Evolutionary conservation across 1,139 yeast species (phyloP).

Genomic region (Candida neerlandica): DNA sequence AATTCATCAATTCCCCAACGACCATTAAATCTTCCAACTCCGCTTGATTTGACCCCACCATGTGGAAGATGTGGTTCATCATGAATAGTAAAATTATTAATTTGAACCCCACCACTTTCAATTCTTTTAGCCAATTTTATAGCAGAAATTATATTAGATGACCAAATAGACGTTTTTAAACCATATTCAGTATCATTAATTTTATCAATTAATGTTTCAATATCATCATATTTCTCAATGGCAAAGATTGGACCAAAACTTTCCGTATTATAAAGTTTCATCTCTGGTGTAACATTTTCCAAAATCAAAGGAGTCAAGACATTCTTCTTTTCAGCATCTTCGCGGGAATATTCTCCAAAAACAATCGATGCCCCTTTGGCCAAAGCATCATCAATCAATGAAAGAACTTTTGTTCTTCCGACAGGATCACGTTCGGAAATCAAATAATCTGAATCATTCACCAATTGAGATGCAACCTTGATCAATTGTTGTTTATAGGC

Average conservation of each 20-base stretch:
- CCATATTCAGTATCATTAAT: slow-evolving; percentile 44
- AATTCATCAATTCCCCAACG: slow-evolving; percentile 55
- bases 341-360: slow-evolving; percentile 22
- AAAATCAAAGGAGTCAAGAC: slow-evolving; percentile 35
- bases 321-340: slow-evolving; percentile 13
- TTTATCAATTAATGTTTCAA: slow-evolving; percentile 28
- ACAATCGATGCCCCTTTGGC: slow-evolving; percentile 42
- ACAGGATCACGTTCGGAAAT: slow-evolving; percentile 31
- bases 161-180: slow-evolving; percentile 60
- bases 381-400: slow-evolving; percentile 44
- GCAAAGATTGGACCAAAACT: slow-evolving; percentile 53
- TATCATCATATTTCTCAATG: slow-evolving; percentile 34
- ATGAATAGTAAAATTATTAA: slow-evolving; percentile 49
- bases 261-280: slow-evolving; percentile 39
- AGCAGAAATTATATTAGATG: slow-evolving; percentile 43
- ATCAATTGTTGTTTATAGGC: slow-evolving; percentile 21
- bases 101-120: slow-evolving; percentile 54
- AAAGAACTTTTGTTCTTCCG: slow-evolving; percentile 26
- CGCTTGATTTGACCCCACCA: slow-evolving; percentile 57
- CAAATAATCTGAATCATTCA: slow-evolving; percentile 24
- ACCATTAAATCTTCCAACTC: slow-evolving; percentile 54
- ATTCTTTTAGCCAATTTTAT: slow-evolving; percentile 36
- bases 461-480: slow-evolving; percentile 23
- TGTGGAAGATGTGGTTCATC: slow-evolving; percentile 58
- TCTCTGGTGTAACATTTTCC: slow-evolving; percentile 32